phyloP scores from a whole-genome alignment of 352 stramenopile species.

The Phytophthora megakarya region DNA sequence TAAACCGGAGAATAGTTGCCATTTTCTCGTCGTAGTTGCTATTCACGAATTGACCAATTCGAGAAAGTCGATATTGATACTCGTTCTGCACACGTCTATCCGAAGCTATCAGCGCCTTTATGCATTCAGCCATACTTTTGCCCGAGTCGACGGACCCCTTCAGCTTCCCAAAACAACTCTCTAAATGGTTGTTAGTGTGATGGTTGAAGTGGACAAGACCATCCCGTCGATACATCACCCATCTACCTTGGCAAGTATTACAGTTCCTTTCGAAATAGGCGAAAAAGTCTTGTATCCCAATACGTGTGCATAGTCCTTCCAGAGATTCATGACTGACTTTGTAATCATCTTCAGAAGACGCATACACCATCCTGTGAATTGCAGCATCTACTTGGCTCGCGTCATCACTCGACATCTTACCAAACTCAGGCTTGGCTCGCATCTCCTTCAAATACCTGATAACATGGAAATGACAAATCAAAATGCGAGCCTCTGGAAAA shows the following conservation, averaged over 20 bases:
- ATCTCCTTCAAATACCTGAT: slow-evolving; percentile 24
- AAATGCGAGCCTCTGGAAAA: slow-evolving; percentile 12
- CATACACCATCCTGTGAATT: slow-evolving; percentile 33
- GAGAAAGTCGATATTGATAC: slow-evolving; percentile 9
- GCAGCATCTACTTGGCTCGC: slow-evolving; percentile 4
- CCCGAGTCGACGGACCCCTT: slow-evolving; percentile 2
- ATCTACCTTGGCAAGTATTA: slow-evolving; percentile 24
- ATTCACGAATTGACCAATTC: slow-evolving; percentile 13
- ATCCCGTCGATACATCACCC: slow-evolving; percentile 13
- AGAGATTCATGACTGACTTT: not conserved
- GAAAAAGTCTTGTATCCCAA: slow-evolving; percentile 34
- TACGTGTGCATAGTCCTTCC: not conserved
- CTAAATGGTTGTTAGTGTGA: slow-evolving; percentile 39
- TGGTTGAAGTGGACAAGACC: slow-evolving; percentile 33
- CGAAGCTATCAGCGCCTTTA: not conserved
- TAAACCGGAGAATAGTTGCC: slow-evolving; percentile 22
- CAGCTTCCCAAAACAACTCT: slow-evolving; percentile 38
- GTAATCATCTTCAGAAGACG: not conserved
- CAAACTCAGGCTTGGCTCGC: slow-evolving; percentile 6
- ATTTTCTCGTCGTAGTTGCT: slow-evolving; percentile 31
- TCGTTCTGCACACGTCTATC: slow-evolving; percentile 9
- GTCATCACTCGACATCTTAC: slow-evolving; percentile 25
- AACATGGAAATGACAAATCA: slow-evolving; percentile 31
- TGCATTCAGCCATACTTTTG: slow-evolving; percentile 14
- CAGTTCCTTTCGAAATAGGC: slow-evolving; percentile 37